Evolutionary conservation across 2,329 filamentous ascomycete species (phyloP).

Genomic region (Paecilomyces sp.): DNA sequence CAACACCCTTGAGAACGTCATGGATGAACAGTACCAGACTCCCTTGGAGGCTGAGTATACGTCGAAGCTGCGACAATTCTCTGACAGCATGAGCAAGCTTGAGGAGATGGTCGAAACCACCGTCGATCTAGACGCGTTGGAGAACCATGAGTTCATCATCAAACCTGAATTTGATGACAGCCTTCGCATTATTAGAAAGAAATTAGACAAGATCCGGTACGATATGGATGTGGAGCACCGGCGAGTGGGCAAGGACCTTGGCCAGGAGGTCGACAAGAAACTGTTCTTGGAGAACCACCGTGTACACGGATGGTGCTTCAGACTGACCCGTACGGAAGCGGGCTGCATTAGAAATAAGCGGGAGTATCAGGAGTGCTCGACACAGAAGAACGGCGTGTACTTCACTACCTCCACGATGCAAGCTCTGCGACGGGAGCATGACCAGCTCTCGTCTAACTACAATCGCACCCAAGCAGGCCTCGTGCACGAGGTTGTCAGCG

Average conservation of each 20-base stretch:
- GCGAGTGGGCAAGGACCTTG: constrained; percentile 69
- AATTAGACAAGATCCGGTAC: constrained; percentile 73
- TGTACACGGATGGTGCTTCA: constrained; percentile 94
- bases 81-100: constrained; percentile 72
- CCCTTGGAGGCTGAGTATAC: constrained; percentile 85
- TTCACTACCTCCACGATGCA: constrained; percentile 85
- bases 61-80: constrained; percentile 67
- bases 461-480: constrained; percentile 88
- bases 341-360: constrained; percentile 88
- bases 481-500: constrained; percentile 84
- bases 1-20: constrained; percentile 79
- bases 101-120: constrained; percentile 99
- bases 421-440: constrained; percentile 77
- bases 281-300: constrained; percentile 95
- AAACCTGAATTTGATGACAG: constrained; percentile 95
- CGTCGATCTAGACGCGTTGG: constrained; percentile 87
- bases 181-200: constrained; percentile 79
- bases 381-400: constrained; percentile 97
- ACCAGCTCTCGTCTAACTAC: constrained; percentile 90
- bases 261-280: constrained; percentile 95
- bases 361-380: constrained; percentile 88
- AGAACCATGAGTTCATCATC: constrained; percentile 97
- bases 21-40: constrained; percentile 89
- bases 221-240: constrained; percentile 80
- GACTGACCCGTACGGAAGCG: constrained; percentile 82